Evolutionary conservation across 331 rosid genomes (phyloP), one percentile per base, ranked within the genome.

Genomic region (Phaseolus coccineus): DNA sequence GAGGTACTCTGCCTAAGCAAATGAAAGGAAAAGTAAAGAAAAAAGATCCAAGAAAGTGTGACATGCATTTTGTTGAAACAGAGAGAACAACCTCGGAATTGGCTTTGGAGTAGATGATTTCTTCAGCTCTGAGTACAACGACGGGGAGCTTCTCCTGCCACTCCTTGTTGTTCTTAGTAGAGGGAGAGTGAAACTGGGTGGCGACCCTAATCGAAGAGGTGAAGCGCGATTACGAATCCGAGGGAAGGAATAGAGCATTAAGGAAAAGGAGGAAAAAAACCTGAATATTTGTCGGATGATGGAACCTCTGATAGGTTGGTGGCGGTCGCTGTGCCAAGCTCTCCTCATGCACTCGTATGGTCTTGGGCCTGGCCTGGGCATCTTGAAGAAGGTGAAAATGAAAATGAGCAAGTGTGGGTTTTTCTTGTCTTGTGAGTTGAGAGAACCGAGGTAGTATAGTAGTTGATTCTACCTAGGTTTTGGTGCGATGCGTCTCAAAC

Each of bases 241-340:
- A 35, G 62, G 84, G 56, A 87, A 87, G 0, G 10, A 12, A 59
- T 7, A 59, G 66, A 28, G 33, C 63, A 56, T 13, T 31, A 69
- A 33, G 13, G 11, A 12, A 33, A 13, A 39, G 2, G 3, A 15
- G 0, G 8, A 64, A 47, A 87, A 87, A 85, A 82, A 95, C 99
- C 97, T 93, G 91, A 95, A 93, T 84, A 95, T 93, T 82, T 91
- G 99, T 83, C 87, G 98, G 87, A 95, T 87, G 78, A 95, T 79
- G n/a, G 94, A 86, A 69, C 98, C 98, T 89, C 99, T 90, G 59
- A 93, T 74, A 82, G 98, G 94, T 55, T 82, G 90, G 87, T 91
- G 98, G 52, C 98, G 90, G 71, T 93, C 97, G 86, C 99, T 95
- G 77, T 95, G 97, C 98, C 98, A 95, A 80, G 97, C 97, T 84